Base-by-base conservation (phyloP, 192 early-diverging fungal species). In the Podila epigama region DNA sequence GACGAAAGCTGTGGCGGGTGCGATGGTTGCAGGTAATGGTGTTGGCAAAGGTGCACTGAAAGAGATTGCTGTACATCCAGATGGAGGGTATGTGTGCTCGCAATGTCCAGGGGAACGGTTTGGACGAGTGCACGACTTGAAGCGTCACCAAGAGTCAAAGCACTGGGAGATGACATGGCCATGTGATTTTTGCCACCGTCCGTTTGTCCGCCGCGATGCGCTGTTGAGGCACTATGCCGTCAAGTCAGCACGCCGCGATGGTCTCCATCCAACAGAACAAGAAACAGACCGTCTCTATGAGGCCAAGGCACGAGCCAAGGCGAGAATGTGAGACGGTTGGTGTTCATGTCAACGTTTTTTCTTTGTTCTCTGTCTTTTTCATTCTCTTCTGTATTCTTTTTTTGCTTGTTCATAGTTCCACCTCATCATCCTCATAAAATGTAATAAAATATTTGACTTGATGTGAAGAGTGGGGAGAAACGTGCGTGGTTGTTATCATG, bases 121-220 rank as follows among this genome's bases (percentile, higher is more conserved):
- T 15, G 44, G 44, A 5, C 44, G 44, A 4, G 44, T 48, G 44
- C 44, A 48, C 20, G 44, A 48, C 25, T 22, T 48, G 44, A 48
- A 48, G 20, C 44, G 44, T 7, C 44, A 48, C 44, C 44, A 48
- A 48, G 44, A 48, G n/a, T 48, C 44, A 22, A 48, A 48, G 44
- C 44, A 48, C 44, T 48, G n/a, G n/a, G 44, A 22, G 44, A 48
- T 48, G 44, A 48, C 44, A 18, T 48, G 44, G 44, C 44, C 44
- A 0, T 48, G 44, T 10, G 44, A 48, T 10, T 48, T 48, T 48
- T 48, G 44, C 2, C 44, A 48, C 44, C 44, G 44, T 8, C 44
- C 44, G 7, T 48, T 48, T 48, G 44, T 48, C 0, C 44, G 44
- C 44, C 44, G 44, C n/a, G 44, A 48, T 22, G 44, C 44, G 44